Evolutionary conservation across 495 filamentous ascomycete genomes (phyloP), one percentile per base, ranked within the genome.

Genomic region (Penicillium psychrofluorescens): DNA sequence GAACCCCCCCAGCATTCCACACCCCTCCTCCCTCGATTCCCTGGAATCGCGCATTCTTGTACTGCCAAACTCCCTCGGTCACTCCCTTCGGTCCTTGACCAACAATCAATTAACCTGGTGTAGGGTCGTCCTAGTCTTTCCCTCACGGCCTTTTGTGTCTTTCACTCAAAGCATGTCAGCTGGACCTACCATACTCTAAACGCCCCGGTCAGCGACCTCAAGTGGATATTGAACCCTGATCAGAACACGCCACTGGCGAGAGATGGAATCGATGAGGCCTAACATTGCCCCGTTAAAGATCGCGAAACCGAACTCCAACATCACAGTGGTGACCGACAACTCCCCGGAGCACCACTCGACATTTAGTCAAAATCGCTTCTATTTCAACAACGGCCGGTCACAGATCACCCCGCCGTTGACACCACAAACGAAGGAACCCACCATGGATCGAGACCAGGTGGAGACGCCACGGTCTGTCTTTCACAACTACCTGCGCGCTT

Each of bases 401-500:
- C 75, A 85, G 48, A 77, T 88, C 52, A 90, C 86, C 7, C 86
- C 87, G 9, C 86, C 86, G 40, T 64, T 80, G 44, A 88, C 86
- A 30, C 86, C 86, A 5, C 76, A 80, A 22, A 22, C 22, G 22
- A 22, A 63, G 72, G 69, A 49, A 77, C 76, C 52, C 71, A 82
- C 53, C 72, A 78, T 48, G 22, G 22, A 65, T 76, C 29, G 64
- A 53, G 63, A 75, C 43, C 63, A 62, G 41, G 43, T 64, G 12
- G 73, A 74, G 51, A 44, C 64, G 35, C 68, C 70, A 13, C 66
- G 79, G 44, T 74, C 80, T 22, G 73, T 89, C 44, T 97, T 96
- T 59, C 88, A 95, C 70, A 92, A 90, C 66, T 99, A 94, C 54
- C 74, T 97, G 15, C 86, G 92, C 50, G 94, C 92, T n/a, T 94